Evolutionary conservation across 1,284 basidiomycete genomes (phyloP).

Genomic region (Puccinia horiana): DNA sequence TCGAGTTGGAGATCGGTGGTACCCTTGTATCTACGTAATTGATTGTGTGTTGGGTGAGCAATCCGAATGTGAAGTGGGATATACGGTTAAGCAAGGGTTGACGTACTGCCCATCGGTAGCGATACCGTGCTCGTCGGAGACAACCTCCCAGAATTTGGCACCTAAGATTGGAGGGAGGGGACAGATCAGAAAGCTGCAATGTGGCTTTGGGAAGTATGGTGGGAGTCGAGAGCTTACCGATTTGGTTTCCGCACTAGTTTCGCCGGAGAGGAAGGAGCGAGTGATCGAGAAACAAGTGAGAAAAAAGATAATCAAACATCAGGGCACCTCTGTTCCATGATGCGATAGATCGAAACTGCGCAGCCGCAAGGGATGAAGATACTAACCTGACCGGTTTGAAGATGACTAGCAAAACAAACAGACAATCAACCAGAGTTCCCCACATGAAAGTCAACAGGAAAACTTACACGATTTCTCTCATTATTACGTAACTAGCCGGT

Average conservation of each 20-base stretch:
- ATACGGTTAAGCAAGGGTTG: background rate
- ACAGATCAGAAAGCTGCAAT: background rate
- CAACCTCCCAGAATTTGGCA: conserved; percentile 95
- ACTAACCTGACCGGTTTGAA: conserved; percentile 48
- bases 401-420: conserved; percentile 13
- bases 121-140: conserved; percentile 97
- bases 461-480: conserved; percentile 49
- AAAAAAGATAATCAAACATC: background rate
- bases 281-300: background rate
- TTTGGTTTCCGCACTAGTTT: conserved; percentile 48
- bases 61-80: conserved; percentile 40
- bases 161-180: conserved; percentile 61
- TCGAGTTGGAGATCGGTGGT: conserved; percentile 93
- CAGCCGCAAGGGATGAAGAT: background rate
- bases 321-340: background rate
- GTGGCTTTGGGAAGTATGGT: background rate
- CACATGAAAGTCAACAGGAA: background rate
- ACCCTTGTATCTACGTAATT: conserved; percentile 72
- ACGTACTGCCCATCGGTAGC: conserved; percentile 72
- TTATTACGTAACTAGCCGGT: background rate
- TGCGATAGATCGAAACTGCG: background rate
- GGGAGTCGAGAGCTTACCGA: conserved; percentile 24
- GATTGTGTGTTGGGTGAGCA: background rate
- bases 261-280: background rate
- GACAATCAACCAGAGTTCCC: background rate